Base-by-base conservation (phyloP, 805 yeast species). In the Citeromyces matritensis region DNA sequence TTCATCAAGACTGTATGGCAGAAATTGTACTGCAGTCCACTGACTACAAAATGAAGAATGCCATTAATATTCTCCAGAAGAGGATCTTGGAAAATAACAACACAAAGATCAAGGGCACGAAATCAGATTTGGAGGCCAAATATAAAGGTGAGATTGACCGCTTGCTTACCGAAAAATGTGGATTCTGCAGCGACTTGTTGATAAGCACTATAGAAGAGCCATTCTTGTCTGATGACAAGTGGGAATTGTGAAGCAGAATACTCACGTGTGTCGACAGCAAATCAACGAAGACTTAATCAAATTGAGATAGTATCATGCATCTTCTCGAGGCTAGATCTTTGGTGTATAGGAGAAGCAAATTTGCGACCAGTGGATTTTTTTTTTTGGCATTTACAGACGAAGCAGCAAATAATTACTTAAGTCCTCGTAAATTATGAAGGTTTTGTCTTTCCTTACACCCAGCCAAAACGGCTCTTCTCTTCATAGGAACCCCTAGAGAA, bases 1-100 rank as follows among this genome's bases (percentile, higher is more conserved):
- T 82, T 54, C 97, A 91, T 47, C 75, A 74, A 32, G 95, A 85
- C 47, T 91, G 98, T 55, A 51, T 84, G n/a, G 68, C 79, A 5
- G 65, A 69, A 35, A 57, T 57, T 25, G 69, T 79, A 23, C 46
- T 77, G 32, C 58, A 60, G 24, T 73, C 78, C 21, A 73, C 73
- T 28, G 84, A 83, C 40, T 76, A 75, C 47, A 63, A 71, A 26
- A 62, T 76, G 32, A 75, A 76, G 47, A 73, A 69, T 44, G 58
- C 69, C 23, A 67, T 81, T 34, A 72, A 71, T 35, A 65, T 60
- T 33, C 53, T 75, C 27, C 71, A 69, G 37, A 56, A 51, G 37
- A 55, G 55, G 33, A 49, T 67, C 3, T 55, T 59, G 25, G 43
- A 48, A 19, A 53, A 54, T 25, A 60, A 56, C 37, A 44, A 45